Percentiles rank a stretch among this genome's conserved stretches.
Conservation (phyloP, 495 filamentous ascomycete species). For the Amniculicola lignicola region DNA sequence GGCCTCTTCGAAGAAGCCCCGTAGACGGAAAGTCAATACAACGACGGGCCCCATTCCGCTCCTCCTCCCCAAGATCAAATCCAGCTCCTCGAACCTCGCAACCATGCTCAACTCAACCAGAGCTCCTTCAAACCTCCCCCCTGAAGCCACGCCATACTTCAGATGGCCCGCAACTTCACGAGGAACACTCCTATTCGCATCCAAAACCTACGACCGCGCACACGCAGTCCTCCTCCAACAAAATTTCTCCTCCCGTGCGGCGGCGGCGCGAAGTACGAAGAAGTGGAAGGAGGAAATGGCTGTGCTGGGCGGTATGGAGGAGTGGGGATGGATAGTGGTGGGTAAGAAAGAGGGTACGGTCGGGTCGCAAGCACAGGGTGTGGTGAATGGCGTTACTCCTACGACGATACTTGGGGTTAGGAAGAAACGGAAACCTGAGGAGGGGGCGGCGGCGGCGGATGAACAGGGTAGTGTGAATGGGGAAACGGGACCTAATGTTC, state of each 20-base stretch:
- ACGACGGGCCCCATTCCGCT: slow-evolving; percentile 50
- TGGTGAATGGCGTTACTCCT: slow-evolving; percentile 1
- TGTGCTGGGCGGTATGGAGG: slow-evolving; percentile 50
- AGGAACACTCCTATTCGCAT: slow-evolving; percentile 66
- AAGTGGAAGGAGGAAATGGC: slow-evolving; percentile 68
- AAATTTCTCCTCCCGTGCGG: slow-evolving; percentile 71
- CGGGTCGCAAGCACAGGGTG: not conserved
- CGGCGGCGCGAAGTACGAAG: slow-evolving; percentile 65
- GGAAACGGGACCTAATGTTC: slow-evolving; percentile 43
- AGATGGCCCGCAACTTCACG: slow-evolving; percentile 65
- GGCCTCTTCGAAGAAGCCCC: slow-evolving; percentile 2
- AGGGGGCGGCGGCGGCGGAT: slow-evolving; percentile 38
- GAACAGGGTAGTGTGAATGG: slow-evolving; percentile 16
- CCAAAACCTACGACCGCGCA: slow-evolving; percentile 71
- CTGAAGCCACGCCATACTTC: slow-evolving; percentile 58
- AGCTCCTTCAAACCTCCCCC: slow-evolving; percentile 25
- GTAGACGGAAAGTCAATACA: slow-evolving; percentile 23
- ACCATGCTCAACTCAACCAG: slow-evolving; percentile 37
- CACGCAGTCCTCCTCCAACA: slow-evolving; percentile 76
- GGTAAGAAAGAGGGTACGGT: slow-evolving; percentile 42
- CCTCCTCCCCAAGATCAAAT: slow-evolving; percentile 56
- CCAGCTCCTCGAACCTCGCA: slow-evolving; percentile 33
- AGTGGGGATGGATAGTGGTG: slow-evolving; percentile 54
- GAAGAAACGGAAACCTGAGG: slow-evolving; percentile 38
- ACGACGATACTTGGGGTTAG: slow-evolving; percentile 36